phyloP scores from a whole-genome alignment of 1,284 basidiomycete species.

The Trametes sp. region DNA sequence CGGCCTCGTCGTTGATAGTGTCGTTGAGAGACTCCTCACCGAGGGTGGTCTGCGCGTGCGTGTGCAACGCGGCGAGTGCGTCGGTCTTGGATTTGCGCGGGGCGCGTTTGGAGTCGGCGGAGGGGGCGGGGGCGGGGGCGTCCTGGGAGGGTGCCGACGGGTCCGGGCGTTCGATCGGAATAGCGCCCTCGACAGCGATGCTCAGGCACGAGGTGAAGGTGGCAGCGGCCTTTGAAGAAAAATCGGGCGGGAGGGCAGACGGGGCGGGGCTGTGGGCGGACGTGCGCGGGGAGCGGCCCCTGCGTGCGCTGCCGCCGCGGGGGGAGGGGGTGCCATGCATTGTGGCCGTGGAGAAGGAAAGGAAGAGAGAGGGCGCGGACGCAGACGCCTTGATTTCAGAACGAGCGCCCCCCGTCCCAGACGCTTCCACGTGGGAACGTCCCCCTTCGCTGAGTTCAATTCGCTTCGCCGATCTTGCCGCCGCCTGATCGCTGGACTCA shows the following conservation, averaged over 20 bases:
- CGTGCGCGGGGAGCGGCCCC: constrained; percentile 59
- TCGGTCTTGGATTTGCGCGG: constrained; percentile 89
- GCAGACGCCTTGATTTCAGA: constrained; percentile 25
- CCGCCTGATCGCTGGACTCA: constrained; percentile 34
- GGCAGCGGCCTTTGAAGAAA: constrained; percentile 50
- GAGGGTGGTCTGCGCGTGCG: constrained; percentile 63
- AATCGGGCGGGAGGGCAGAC: constrained; percentile 43
- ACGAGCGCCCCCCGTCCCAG: constrained; percentile 32
- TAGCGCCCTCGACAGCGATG: constrained; percentile 71
- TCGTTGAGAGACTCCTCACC: constrained; percentile 53
- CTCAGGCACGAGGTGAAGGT: constrained; percentile 71
- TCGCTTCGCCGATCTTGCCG: constrained; percentile 37
- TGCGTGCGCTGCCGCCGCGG: constrained; percentile 62
- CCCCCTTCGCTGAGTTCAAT: constrained; percentile 34
- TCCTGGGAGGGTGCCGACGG: constrained; percentile 31
- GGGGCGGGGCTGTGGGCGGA: constrained; percentile 50
- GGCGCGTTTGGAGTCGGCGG: constrained; percentile 61
- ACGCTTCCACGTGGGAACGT: constrained; percentile 37
- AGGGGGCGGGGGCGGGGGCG: constrained; percentile 36
- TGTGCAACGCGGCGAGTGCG: constrained; percentile 77
- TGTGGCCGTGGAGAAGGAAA: constrained; percentile 38
- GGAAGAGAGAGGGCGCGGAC: constrained; percentile 27
- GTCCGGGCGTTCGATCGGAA: constrained; percentile 53
- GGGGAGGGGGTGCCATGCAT: constrained; percentile 43
- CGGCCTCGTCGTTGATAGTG: constrained; percentile 35